Evolutionary conservation across 495 filamentous ascomycete species (phyloP).

Genomic region (Daldinia childiae): DNA sequence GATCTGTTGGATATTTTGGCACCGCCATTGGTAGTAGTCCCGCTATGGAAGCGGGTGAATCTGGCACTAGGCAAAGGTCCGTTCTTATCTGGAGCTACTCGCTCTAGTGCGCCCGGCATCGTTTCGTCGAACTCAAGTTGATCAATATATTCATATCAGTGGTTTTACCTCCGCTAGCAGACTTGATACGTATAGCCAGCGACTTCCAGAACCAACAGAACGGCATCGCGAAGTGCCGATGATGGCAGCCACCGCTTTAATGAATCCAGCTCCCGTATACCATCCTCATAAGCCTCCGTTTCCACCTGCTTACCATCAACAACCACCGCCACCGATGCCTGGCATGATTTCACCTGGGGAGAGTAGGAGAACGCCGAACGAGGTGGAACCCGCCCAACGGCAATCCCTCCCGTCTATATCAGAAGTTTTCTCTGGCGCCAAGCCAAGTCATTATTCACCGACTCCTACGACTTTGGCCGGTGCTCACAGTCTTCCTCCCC

Average conservation of each 20-base stretch:
- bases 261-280: conserved; percentile 57
- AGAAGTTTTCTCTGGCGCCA: conserved; percentile 57
- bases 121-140: conserved; percentile 40
- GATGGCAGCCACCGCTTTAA: conserved; percentile 60
- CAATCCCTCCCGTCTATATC: conserved; percentile 61
- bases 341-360: conserved; percentile 60
- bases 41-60: conserved; percentile 64
- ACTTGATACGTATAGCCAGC: conserved; percentile 49
- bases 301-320: conserved; percentile 50
- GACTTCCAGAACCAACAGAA: conserved; percentile 49
- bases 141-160: conserved; percentile 44
- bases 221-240: conserved; percentile 51
- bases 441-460: conserved; percentile 49
- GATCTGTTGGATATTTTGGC: conserved; percentile 47
- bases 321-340: conserved; percentile 47
- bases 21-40: conserved; percentile 47
- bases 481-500: conserved; percentile 44
- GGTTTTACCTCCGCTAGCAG: conserved; percentile 41
- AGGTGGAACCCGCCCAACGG: conserved; percentile 51
- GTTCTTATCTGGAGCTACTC: conserved; percentile 44
- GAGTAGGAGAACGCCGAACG: conserved; percentile 54
- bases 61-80: conserved; percentile 61
- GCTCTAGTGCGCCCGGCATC: conserved; percentile 29
- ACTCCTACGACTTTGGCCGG: conserved; percentile 43
- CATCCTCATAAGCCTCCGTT: conserved; percentile 54